These are phyloP conservation scores for Eucalyptus globulus DNA, from an alignment of 345 rosid genomes.

Conservation along the genomic window DNA sequence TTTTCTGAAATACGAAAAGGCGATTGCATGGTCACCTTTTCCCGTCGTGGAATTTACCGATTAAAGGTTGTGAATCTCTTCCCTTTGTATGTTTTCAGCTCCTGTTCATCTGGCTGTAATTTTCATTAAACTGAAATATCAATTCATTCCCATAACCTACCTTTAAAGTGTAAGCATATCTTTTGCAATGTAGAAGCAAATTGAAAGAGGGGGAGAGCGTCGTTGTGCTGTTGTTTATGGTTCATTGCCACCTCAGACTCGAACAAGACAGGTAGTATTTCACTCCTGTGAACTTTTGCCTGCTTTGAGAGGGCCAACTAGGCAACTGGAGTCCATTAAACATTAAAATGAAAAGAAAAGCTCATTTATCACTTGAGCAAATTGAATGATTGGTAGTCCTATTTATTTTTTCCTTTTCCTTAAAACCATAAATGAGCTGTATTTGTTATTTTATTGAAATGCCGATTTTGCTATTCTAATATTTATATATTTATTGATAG, in stretches of 20 bases:
- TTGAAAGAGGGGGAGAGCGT: conserved; percentile 57
- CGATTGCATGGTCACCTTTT: conserved; percentile 82
- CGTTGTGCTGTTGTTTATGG: conserved; percentile 96
- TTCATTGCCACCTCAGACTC: conserved; percentile 87
- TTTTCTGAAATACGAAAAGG: conserved; percentile 56
- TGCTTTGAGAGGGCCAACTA: neutral
- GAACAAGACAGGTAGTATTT: conserved; percentile 72
- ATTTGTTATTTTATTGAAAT: neutral
- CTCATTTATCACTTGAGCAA: neutral
- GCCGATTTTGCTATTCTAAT: neutral
- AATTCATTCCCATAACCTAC: neutral
- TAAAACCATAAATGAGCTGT: neutral
- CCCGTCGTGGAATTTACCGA: conserved; percentile 52
- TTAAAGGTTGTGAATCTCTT: conserved; percentile 44
- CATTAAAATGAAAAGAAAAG: neutral
- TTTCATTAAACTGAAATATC: neutral
- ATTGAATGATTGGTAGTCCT: neutral
- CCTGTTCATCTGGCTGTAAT: neutral
- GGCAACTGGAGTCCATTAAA: neutral
- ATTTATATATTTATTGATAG: neutral
- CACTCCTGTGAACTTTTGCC: neutral
- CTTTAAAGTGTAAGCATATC: neutral
- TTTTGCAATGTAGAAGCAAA: conserved; percentile 26
- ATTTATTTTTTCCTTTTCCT: neutral
- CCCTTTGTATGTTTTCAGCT: neutral